Conservation (phyloP, 225 moss, liverwort and hornwort genomes). For the Pleurozium schreberi region DNA sequence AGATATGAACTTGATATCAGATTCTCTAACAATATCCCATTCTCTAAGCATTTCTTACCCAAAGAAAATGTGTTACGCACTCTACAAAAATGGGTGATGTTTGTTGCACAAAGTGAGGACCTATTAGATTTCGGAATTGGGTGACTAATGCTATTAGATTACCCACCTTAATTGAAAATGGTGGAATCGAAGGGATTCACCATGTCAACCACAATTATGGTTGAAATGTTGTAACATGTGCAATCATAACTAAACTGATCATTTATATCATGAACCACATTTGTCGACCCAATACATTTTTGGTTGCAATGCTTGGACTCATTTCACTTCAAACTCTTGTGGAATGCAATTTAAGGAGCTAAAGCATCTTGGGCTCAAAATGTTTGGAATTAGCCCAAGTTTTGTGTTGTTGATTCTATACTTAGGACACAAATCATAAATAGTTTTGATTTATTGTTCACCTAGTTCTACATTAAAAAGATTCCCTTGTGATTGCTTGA, state of each 20-base stretch:
- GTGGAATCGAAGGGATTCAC: not conserved
- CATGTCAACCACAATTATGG: not conserved
- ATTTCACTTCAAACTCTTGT: not conserved
- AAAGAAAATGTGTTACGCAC: not conserved
- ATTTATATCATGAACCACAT: no score
- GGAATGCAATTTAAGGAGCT: no score
- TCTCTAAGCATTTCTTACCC: no score
- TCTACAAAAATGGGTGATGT: not conserved
- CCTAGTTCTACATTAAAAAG: not conserved
- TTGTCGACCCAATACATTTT: not conserved
- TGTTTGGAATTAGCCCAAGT: not conserved
- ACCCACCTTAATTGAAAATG: not conserved
- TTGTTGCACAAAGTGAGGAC: not conserved
- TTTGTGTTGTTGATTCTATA: not conserved
- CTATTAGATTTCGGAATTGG: not conserved
- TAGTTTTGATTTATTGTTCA: not conserved
- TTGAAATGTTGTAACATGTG: no score
- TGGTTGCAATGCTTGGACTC: not conserved
- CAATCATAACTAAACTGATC: no score
- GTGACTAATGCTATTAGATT: rapidly evolving
- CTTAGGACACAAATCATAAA: not conserved
- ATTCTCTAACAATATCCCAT: not conserved
- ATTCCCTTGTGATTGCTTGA: not conserved
- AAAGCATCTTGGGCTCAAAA: not conserved
- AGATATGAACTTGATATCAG: no score